A percentile compares a stretch with the other conserved stretches of the same genome.
Evolutionary conservation across 2,329 filamentous ascomycete species (phyloP).

Genomic region (Diplodia intermedia): DNA sequence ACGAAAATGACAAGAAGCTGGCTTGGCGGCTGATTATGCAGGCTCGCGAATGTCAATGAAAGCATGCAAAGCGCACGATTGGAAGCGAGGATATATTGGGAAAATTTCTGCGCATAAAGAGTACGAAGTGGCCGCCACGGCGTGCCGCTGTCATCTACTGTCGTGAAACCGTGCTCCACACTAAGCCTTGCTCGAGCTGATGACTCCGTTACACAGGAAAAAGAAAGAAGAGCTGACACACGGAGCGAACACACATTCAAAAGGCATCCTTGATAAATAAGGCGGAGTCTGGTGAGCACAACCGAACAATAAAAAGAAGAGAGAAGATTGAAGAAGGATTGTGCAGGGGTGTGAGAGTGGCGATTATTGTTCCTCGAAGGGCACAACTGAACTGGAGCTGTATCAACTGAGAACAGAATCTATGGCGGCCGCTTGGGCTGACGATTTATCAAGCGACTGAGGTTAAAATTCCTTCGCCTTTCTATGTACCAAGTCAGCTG

Average conservation of each 20-base stretch:
- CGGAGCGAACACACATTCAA: neutral
- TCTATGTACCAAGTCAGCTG: neutral
- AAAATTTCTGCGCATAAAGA: neutral
- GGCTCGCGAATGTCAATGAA: neutral
- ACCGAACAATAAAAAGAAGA: neutral
- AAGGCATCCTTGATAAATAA: neutral
- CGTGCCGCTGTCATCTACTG: neutral
- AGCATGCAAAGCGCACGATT: neutral
- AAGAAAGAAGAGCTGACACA: neutral
- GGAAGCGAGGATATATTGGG: neutral
- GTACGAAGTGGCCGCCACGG: neutral
- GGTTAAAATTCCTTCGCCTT: neutral
- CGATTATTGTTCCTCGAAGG: neutral
- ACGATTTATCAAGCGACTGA: neutral
- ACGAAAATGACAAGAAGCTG: constrained; percentile 6
- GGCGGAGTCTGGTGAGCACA: neutral
- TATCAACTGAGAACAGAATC: neutral
- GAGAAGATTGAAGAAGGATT: neutral
- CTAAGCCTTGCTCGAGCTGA: neutral
- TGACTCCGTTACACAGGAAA: neutral
- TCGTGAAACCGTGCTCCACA: constrained; percentile 5
- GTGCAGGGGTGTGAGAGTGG: neutral
- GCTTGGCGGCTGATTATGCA: constrained; percentile 20
- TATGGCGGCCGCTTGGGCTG: neutral
- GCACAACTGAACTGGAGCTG: neutral